A percentile compares a stretch with the other conserved stretches of the same genome.
These are phyloP conservation scores for Termitomyces sp. DNA, from an alignment of 768 basidiomycete genomes.

Conservation along the genomic window DNA sequence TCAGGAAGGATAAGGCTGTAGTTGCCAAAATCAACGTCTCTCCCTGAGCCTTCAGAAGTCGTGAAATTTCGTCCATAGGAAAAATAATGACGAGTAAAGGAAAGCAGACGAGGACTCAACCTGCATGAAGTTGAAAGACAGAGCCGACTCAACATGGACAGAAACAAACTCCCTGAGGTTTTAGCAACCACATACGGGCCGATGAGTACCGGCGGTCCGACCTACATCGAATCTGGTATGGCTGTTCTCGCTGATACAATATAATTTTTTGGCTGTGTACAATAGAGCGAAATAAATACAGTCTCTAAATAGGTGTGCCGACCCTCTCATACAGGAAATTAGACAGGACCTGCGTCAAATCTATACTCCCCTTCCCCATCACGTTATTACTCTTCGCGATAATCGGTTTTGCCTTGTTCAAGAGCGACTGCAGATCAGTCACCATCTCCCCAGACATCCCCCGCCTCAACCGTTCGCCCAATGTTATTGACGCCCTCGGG, in stretches of 20 bases:
- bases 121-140: not conserved
- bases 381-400: constrained; percentile 52
- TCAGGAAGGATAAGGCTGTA: constrained; percentile 61
- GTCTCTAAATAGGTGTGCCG: constrained; percentile 16
- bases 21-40: constrained; percentile 35
- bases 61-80: not conserved
- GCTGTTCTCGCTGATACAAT: not conserved
- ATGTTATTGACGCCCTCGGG: constrained; percentile 38
- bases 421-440: constrained; percentile 57
- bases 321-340: constrained; percentile 65
- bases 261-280: not conserved
- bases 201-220: not conserved
- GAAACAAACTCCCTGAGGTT: not conserved
- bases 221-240: too few relatives aligned
- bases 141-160: not conserved
- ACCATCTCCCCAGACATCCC: constrained; percentile 82
- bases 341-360: constrained; percentile 55
- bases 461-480: constrained; percentile 62
- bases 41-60: constrained; percentile 1
- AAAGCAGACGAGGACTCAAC: not conserved
- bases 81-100: not conserved
- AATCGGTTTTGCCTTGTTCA: constrained; percentile 61
- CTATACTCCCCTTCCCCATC: constrained; percentile 38
- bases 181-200: too few relatives aligned
- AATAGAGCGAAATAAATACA: not conserved